Base-by-base conservation (phyloP, 371 early-diverging fungal species). In the Mortierella sp. region DNA sequence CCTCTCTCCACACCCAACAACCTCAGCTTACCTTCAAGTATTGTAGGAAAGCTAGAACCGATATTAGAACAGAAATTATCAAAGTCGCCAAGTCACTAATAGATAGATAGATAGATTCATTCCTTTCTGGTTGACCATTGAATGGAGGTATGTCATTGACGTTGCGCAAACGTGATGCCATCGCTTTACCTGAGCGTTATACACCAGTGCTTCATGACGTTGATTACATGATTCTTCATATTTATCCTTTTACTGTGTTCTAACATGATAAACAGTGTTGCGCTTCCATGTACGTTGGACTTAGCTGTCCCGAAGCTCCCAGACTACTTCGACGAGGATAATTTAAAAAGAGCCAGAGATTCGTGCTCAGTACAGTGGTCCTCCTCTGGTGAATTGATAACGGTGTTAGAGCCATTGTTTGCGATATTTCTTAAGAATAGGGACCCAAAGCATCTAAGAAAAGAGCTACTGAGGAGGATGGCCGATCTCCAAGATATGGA, bases 241-340 rank as follows among this genome's bases (percentile, higher is more conserved):
- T 24, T 9, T 60, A 40, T 43, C 43, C 24, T 45, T 62, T 1
- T 16, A 62, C 48, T 22, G 13, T 43, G 22, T 47, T 62, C 47
- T 62, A 47, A 62, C 24, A 21, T 62, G 24, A 43, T 45, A 24
- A 9, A 47, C 63, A 62, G 63, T 62, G 48, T 62, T 62, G 63
- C 63, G 22, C 63, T 62, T 62, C 28, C 63, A 3, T 62, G 63
- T 24, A 62, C 47, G 28, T 22, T 62, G 63, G 43, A 62, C 63
- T 62, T 62, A 16, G 43, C 63, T 21, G 48, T 47, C 28, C 63
- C 63, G 28, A 45, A 43, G 22, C 63, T 62, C 22, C 47, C 47
- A 47, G 48, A 28, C 11, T 62, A 47, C 16, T 62, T 62, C 24
- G 63, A 62, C 22, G 63, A 62, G 47, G 47, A 62, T 22, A 43